Base-by-base conservation (phyloP, 2,329 filamentous ascomycete species). In the Neonectria sp. region DNA sequence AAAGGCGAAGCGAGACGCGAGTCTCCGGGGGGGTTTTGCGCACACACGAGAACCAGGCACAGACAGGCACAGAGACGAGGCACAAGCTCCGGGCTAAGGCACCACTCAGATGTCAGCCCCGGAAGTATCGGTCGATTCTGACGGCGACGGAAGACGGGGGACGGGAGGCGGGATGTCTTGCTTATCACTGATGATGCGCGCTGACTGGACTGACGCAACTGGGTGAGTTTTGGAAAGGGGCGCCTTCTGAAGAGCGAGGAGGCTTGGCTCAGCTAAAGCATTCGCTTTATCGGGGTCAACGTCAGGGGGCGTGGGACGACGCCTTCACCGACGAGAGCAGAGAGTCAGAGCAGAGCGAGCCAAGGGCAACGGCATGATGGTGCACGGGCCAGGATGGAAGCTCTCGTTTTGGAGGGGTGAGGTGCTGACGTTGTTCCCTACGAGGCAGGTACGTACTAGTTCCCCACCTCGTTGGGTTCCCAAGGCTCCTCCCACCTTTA, bases 41-140 rank as follows among this genome's bases (percentile, higher is more conserved):
- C 51, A 46, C 24, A 33, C 60, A 57, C 51, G 17, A 45, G 55
- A 49, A 59, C 46, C 57, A 60, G 57, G 52, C 49, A 65, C 48
- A 51, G 27, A 65, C 29, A 35, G 29, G 49, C 12, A 35, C 52
- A 46, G 57, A 17, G 48, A 61, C 40, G 63, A 65, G 63, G 63
- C 58, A 60, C 60, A 60, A 67, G 64, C 60, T 67, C 53, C 48
- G 53, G 63, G 37, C 48, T 55, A 49, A 67, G 64, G 64, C 60
- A 67, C 64, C 64, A 62, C 63, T 55, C 56, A 56, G 61, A 52
- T 57, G 64, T 67, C 61, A 57, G 45, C 73, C 60, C 73, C 73
- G 73, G 73, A 72, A 75, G 63, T 70, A 74, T 75, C 73, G 73
- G 73, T 74, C 73, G 70, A 55, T 65, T 65, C 61, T 60, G 46